These are phyloP conservation scores for Syzygium oleosum DNA, from an alignment of 345 rosid species.

Conservation along the genomic window DNA sequence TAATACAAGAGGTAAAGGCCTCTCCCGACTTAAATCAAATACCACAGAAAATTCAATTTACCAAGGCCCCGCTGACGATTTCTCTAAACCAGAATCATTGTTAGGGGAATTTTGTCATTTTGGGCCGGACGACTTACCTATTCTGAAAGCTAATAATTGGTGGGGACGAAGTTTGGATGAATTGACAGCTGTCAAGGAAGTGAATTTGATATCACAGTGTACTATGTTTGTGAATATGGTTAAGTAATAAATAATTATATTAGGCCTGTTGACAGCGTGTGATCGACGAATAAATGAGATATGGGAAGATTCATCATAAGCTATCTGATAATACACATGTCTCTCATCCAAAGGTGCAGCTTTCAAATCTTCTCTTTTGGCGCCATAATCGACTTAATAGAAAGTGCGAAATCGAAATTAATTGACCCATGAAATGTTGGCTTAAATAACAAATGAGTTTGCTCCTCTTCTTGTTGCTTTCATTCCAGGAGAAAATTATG, in stretches of 20 bases:
- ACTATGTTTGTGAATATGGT: not conserved
- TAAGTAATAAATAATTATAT: too few species aligned
- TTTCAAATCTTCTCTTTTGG: not conserved
- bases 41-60: not conserved
- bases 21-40: not conserved
- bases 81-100: not conserved
- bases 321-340: not conserved
- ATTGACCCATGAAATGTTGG: not conserved
- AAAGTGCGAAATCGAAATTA: not conserved
- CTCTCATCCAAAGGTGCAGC: not conserved
- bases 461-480: not conserved
- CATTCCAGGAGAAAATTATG: not conserved
- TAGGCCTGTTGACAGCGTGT: too few species aligned
- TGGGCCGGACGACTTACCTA: not conserved
- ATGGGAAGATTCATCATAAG: not conserved
- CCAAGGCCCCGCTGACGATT: not conserved
- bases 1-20: not conserved
- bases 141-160: not conserved
- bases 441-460: not conserved
- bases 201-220: not conserved
- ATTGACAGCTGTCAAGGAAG: not conserved
- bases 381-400: not conserved
- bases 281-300: not conserved
- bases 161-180: not conserved
- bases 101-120: not conserved